Percentiles rank a stretch among this genome's conserved stretches.
Evolutionary conservation across 495 filamentous ascomycete genomes (phyloP).

Genomic region (Penicillium daleae): DNA sequence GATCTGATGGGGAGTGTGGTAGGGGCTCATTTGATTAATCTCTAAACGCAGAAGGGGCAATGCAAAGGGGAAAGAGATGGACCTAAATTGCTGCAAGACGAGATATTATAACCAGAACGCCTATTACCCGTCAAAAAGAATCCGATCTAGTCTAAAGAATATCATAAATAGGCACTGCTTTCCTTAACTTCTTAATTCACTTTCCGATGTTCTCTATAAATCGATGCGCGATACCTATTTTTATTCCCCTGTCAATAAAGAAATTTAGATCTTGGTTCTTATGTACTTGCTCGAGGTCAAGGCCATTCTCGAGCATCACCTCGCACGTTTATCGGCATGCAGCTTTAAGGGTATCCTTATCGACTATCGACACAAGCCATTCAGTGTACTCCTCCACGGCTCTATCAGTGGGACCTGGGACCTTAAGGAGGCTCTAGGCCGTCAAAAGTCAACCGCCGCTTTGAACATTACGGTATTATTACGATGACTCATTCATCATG

Average conservation of each 20-base stretch:
- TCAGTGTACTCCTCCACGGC: conserved; percentile 12
- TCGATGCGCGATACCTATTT: conserved; percentile 7
- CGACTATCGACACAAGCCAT: conserved; percentile 1
- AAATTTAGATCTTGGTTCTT: conserved; percentile 10
- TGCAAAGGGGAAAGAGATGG: too few species aligned
- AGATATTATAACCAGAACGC: too few species aligned
- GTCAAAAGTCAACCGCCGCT: conserved; percentile 11
- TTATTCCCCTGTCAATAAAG: conserved; percentile 4
- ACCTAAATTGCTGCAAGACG: too few species aligned
- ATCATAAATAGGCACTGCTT: conserved; percentile 5
- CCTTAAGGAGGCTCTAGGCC: conserved; percentile 3
- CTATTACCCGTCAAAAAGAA: too few species aligned
- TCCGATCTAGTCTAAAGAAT: neutral
- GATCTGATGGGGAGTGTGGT: conserved; percentile 56
- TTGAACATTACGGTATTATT: too few species aligned
- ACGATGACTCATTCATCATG: too few species aligned
- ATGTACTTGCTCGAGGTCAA: conserved; percentile 8
- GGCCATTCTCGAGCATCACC: conserved; percentile 11
- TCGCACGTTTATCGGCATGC: conserved; percentile 6
- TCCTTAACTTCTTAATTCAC: neutral
- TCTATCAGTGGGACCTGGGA: conserved; percentile 1
- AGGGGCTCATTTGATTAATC: conserved; percentile 47
- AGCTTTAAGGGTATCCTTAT: conserved; percentile 4
- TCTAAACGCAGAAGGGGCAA: conserved; percentile 18
- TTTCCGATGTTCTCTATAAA: conserved; percentile 8